Conservation (phyloP, 768 basidiomycete species). For the Russula virescens region DNA sequence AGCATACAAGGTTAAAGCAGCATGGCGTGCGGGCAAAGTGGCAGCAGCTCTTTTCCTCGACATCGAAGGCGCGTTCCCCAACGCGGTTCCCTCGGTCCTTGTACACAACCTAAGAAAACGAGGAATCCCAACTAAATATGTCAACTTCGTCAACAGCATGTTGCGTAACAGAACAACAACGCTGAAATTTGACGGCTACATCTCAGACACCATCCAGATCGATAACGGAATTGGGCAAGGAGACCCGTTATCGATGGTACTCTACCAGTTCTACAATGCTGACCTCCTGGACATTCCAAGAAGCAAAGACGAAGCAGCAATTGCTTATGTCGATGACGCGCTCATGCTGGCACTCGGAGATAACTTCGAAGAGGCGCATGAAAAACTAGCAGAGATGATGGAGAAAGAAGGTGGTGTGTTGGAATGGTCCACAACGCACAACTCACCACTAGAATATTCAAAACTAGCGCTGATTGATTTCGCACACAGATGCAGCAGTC, state of each 20-base stretch:
- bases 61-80: background rate
- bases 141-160: background rate
- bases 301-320: background rate
- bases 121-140: background rate
- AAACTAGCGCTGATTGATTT: background rate
- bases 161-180: no score
- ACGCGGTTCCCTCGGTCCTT: background rate
- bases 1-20: constrained; percentile 24
- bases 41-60: background rate
- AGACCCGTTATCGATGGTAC: background rate
- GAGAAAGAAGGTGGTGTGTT: background rate
- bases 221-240: background rate
- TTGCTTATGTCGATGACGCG: background rate
- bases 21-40: constrained; percentile 26
- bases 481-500: background rate
- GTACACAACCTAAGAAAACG: background rate
- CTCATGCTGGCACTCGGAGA: background rate
- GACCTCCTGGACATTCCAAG: background rate
- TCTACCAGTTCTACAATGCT: background rate
- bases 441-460: background rate
- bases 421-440: background rate
- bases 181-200: background rate
- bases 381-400: background rate
- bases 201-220: background rate
- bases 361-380: background rate